Percentiles rank a stretch among this genome's conserved stretches.
phyloP scores from a whole-genome alignment of 306 rosid species.

The Erythrophleum fordii region DNA sequence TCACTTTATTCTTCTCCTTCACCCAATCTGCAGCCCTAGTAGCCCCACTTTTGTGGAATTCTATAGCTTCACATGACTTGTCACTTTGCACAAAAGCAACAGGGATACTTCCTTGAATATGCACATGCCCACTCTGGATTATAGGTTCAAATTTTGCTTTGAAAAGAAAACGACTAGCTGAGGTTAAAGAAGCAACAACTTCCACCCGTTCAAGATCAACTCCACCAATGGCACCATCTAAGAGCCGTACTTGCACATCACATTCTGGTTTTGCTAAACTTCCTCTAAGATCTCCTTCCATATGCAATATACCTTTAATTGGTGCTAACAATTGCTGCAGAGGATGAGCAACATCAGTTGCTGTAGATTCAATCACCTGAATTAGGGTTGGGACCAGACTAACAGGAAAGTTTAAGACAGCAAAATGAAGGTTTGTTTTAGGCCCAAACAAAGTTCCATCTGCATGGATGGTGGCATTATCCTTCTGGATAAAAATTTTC shows the following conservation, averaged over 20 bases:
- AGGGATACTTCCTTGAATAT: constrained; percentile 89
- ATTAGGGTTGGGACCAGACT: constrained; percentile 84
- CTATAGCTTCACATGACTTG: constrained; percentile 56
- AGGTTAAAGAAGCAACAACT: constrained; percentile 88
- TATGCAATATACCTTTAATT: constrained; percentile 85
- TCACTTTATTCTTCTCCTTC: constrained; percentile 60
- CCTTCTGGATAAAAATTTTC: constrained; percentile 77
- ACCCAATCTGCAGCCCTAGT: constrained; percentile 72
- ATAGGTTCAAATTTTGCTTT: constrained; percentile 91
- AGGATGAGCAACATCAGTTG: constrained; percentile 72
- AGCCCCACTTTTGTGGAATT: constrained; percentile 55
- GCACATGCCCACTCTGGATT: constrained; percentile 85
- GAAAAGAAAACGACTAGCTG: constrained; percentile 84
- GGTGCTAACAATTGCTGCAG: constrained; percentile 75
- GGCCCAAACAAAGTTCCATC: constrained; percentile 95
- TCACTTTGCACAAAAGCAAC: constrained; percentile 67
- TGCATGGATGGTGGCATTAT: constrained; percentile 92
- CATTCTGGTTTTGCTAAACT: constrained; percentile 91
- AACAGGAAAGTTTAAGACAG: constrained; percentile 88
- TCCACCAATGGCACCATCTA: constrained; percentile 91
- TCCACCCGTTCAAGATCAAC: constrained; percentile 91
- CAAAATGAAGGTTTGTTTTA: constrained; percentile 86
- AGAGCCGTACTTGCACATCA: constrained; percentile 95
- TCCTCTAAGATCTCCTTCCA: constrained; percentile 99
- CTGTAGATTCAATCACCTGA: constrained; percentile 83